phyloP scores from a whole-genome alignment of 1,284 basidiomycete species.

The Tylopilus sp. region DNA sequence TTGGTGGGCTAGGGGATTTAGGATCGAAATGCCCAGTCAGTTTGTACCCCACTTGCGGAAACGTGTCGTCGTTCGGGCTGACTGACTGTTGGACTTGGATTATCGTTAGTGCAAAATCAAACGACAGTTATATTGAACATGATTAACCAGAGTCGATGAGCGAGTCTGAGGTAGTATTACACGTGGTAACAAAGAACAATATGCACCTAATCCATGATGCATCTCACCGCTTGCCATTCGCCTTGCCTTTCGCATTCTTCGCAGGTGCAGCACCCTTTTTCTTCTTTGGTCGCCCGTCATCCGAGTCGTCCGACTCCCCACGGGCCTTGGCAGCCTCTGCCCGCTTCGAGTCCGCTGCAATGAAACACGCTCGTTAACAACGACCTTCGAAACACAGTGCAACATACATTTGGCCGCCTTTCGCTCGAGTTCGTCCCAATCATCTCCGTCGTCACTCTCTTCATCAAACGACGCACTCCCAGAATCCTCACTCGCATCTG shows the following conservation, averaged over 20 bases:
- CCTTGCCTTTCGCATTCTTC: conserved; percentile 48
- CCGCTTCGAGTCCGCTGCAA: conserved; percentile 76
- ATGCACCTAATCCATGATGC: conserved; percentile 9
- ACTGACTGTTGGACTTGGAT: too few relatives aligned
- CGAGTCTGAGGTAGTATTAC: conserved; percentile 19
- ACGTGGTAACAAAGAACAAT: conserved; percentile 5
- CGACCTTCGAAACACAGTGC: background rate
- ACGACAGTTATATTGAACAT: background rate
- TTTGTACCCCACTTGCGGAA: too few relatives aligned
- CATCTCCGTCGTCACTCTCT: conserved; percentile 88
- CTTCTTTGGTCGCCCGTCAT: conserved; percentile 68
- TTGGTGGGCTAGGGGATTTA: background rate
- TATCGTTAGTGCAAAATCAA: too few relatives aligned
- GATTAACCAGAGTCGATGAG: background rate
- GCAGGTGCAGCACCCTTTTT: conserved; percentile 58
- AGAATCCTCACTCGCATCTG: conserved; percentile 76
- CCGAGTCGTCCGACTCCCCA: conserved; percentile 73
- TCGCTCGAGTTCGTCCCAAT: conserved; percentile 95
- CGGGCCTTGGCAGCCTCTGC: conserved; percentile 57
- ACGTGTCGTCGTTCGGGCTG: too few relatives aligned
- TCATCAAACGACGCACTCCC: conserved; percentile 75
- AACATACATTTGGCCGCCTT: conserved; percentile 85
- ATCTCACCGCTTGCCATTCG: conserved; percentile 53
- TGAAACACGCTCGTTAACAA: conserved; percentile 7
- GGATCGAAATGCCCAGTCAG: too few relatives aligned